phyloP scores from a whole-genome alignment of 1,284 basidiomycete species.

The Malassezia arunalokei region DNA sequence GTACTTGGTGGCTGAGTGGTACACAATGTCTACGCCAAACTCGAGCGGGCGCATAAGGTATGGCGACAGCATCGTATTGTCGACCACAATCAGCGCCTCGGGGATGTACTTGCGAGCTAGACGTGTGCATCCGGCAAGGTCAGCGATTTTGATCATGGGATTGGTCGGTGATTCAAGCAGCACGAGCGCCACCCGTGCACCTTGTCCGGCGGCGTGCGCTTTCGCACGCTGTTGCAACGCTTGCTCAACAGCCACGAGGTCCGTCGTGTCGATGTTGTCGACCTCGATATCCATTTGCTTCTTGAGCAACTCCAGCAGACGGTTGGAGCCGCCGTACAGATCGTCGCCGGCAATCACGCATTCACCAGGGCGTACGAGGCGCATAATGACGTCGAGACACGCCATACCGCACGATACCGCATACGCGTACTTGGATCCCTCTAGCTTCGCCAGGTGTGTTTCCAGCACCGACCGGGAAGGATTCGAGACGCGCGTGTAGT shows the following conservation, averaged over 20 bases:
- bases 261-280: slow-evolving; percentile 86
- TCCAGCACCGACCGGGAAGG: slow-evolving; percentile 60
- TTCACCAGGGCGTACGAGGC: slow-evolving; percentile 83
- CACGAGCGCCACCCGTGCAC: slow-evolving; percentile 33
- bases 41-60: slow-evolving; percentile 92
- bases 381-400: slow-evolving; percentile 85
- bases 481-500: slow-evolving; percentile 90
- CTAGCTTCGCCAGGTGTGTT: slow-evolving; percentile 40
- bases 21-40: slow-evolving; percentile 89
- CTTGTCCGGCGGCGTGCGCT: slow-evolving; percentile 24
- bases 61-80: slow-evolving; percentile 99
- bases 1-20: slow-evolving; percentile 97
- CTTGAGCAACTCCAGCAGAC: slow-evolving; percentile 79
- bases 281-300: slow-evolving; percentile 77
- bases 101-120: slow-evolving; percentile 36
- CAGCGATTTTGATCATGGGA: slow-evolving; percentile 87
- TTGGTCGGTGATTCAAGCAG: slow-evolving; percentile 95
- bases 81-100: slow-evolving; percentile 48
- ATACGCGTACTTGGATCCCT: slow-evolving; percentile 60
- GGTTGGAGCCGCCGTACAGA: slow-evolving; percentile 93
- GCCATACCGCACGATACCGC: slow-evolving; percentile 95
- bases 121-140: slow-evolving; percentile 54
- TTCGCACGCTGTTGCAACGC: slow-evolving; percentile 26
- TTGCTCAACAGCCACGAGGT: slow-evolving; percentile 50
- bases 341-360: slow-evolving; percentile 94